Base-by-base conservation (phyloP, 768 basidiomycete species). In the Tylopilus sp. region DNA sequence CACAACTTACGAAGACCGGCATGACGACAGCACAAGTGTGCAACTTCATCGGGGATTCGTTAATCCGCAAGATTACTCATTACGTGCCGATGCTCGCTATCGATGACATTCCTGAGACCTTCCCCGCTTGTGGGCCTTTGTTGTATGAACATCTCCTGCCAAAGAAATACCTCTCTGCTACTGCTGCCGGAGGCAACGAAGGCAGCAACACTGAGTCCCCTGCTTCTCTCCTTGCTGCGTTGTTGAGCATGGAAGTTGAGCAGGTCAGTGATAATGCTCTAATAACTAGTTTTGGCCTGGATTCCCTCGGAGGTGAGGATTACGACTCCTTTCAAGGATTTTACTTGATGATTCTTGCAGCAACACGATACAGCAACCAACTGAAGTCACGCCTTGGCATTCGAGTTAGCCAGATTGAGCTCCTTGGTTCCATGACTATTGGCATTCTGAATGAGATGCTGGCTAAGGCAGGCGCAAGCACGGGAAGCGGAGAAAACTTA, bases 1-100 rank as follows among this genome's bases (percentile, higher is more conserved):
- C 63, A 0, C 64, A 66, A 38, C 65, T 68, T 25, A 60, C 54
- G 9, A 68, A 67, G 63, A 68, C 63, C 4, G 67, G 67, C 8
- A 68, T 68, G 67, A 67, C 67, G 36, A 69, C 67, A 1, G 58
- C 63, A 0, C 67, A 68, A 58, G 67, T 68, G 2, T 68, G 65
- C 28, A 66, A 69, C 40, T 68, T 68, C 48, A 67, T 68, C 10
- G 67, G 67, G 4, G 67, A 69, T 49, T 69, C 58, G 37, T 54
- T 68, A 11, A 36, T 60, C 48, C 67, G 67, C 50, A 67, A 58
- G 45, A 59, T 68, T 29, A 49, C 65, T 12, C 67, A 68, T 55
- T 69, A 68, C 29, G 64, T 68, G 17, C 67, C 67, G 2, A 66
- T 68, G 60, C 61, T 68, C 10, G 40, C 60, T 6, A 59, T 69